Evolutionary conservation across 768 basidiomycete species (phyloP).

Genomic region (Punctularia strigosozonata): DNA sequence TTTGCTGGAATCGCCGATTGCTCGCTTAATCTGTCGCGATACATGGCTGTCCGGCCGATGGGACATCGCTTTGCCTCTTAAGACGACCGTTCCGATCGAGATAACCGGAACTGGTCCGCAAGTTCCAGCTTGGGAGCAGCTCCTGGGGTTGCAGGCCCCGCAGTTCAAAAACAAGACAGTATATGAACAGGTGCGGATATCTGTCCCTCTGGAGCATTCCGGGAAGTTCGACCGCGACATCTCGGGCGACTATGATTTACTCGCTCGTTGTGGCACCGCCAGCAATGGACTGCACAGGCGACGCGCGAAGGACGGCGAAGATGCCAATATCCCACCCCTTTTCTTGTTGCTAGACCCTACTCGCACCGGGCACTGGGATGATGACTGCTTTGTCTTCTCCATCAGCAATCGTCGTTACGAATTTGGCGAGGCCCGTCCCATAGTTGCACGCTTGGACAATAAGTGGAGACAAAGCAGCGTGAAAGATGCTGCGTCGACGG

Average conservation of each 20-base stretch:
- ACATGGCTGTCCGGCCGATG: slow-evolving; percentile 60
- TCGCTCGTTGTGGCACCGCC: slow-evolving; percentile 85
- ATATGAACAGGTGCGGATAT: slow-evolving; percentile 52
- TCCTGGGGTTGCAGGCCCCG: slow-evolving; percentile 58
- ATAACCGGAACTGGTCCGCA: slow-evolving; percentile 55
- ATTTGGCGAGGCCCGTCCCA: slow-evolving; percentile 69
- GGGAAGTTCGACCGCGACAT: slow-evolving; percentile 64
- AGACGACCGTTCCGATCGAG: slow-evolving; percentile 41
- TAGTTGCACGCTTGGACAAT: slow-evolving; percentile 61
- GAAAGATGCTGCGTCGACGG: slow-evolving; percentile 31
- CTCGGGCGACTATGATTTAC: slow-evolving; percentile 64
- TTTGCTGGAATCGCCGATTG: slow-evolving; percentile 65
- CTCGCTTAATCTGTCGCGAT: slow-evolving; percentile 46
- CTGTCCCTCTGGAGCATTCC: slow-evolving; percentile 36
- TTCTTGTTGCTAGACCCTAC: slow-evolving; percentile 84
- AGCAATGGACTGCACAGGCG: slow-evolving; percentile 69
- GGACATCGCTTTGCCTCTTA: slow-evolving; percentile 68
- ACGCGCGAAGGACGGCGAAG: slow-evolving; percentile 24
- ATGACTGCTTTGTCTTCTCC: slow-evolving; percentile 82
- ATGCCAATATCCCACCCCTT: slow-evolving; percentile 44
- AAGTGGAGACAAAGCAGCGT: slow-evolving; percentile 65
- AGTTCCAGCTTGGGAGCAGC: slow-evolving; percentile 78
- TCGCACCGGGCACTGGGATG: slow-evolving; percentile 56
- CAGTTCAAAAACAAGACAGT: slow-evolving; percentile 59
- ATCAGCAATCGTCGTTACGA: slow-evolving; percentile 67